A percentile compares a stretch with the other conserved stretches of the same genome.
Evolutionary conservation across 2,329 filamentous ascomycete species (phyloP).

Genomic region (Arthrobotrys pseudoclavata): DNA sequence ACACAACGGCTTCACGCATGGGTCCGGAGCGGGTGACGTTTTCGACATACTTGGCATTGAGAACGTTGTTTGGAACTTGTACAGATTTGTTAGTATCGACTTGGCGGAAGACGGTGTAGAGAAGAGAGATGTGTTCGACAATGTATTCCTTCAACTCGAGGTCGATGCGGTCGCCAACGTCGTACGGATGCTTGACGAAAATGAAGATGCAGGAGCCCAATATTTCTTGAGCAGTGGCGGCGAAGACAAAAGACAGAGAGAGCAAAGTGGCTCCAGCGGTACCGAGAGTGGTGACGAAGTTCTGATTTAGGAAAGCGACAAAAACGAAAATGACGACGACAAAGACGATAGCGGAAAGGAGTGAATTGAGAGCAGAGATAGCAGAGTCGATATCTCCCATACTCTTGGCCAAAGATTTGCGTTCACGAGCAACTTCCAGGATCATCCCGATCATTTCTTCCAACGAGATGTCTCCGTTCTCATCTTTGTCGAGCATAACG

Average conservation of each 20-base stretch:
- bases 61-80: constrained; percentile 88
- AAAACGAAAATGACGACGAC: constrained; percentile 87
- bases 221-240: constrained; percentile 90
- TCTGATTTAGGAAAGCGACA: constrained; percentile 87
- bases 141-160: constrained; percentile 76
- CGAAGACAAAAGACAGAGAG: constrained; percentile 96
- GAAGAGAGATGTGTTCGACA: constrained; percentile 92
- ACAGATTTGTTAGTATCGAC: constrained; percentile 83
- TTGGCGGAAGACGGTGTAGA: constrained; percentile 91
- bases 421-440: constrained; percentile 83
- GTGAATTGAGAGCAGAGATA: constrained; percentile 87
- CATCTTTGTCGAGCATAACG: constrained; percentile 82
- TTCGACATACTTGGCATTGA: constrained; percentile 95
- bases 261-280: constrained; percentile 92
- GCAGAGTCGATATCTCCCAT: constrained; percentile 86
- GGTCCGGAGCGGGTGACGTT: constrained; percentile 91
- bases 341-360: constrained; percentile 84
- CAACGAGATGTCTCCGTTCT: constrained; percentile 92
- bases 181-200: constrained; percentile 98
- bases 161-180: constrained; percentile 94
- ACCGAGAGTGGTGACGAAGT: constrained; percentile 85
- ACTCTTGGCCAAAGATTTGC: constrained; percentile 89
- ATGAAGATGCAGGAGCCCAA: constrained; percentile 98
- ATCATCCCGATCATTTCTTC: constrained; percentile 95
- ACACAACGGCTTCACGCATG: constrained; percentile 86